A percentile compares a stretch with the other conserved stretches of the same genome.
Conservation (phyloP, 1,139 yeast species). For the Diutina catenulata region DNA sequence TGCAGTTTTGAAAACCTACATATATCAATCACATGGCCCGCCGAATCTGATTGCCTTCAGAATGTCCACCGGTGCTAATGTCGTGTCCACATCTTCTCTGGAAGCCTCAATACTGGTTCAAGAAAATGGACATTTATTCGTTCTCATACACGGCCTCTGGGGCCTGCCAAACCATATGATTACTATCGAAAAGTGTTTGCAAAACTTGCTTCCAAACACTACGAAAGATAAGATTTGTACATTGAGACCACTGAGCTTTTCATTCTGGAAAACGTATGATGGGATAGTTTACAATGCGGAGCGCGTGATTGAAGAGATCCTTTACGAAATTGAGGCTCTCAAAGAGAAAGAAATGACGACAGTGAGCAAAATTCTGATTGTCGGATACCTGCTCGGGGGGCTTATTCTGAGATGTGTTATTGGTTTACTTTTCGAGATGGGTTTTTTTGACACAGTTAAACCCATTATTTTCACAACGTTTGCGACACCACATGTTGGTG, state of each 20-base stretch:
- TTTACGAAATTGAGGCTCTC: conserved; percentile 42
- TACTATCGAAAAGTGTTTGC: conserved; percentile 43
- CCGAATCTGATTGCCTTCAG: too few relatives aligned
- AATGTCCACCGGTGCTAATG: background rate
- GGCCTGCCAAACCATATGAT: conserved; percentile 71
- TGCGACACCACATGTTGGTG: conserved; percentile 88
- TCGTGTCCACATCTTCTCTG: background rate
- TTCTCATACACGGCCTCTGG: conserved; percentile 83
- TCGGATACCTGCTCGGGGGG: conserved; percentile 35
- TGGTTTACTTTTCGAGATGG: conserved; percentile 47
- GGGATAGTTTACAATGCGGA: conserved; percentile 68
- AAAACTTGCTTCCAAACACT: conserved; percentile 19
- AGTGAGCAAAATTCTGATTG: conserved; percentile 28
- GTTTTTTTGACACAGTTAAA: conserved; percentile 44
- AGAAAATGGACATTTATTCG: conserved; percentile 51
- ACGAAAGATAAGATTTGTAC: conserved; percentile 33
- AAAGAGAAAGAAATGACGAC: conserved; percentile 23
- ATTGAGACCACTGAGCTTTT: conserved; percentile 57
- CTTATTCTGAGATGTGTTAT: conserved; percentile 49
- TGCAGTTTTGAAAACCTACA: too few relatives aligned
- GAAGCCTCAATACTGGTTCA: background rate
- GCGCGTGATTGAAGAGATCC: conserved; percentile 52
- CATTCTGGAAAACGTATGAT: conserved; percentile 73
- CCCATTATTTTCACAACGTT: conserved; percentile 68
- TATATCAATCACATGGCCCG: too few relatives aligned